phyloP scores from a whole-genome alignment of 352 stramenopile species.

The Pythium scleroteichum region DNA sequence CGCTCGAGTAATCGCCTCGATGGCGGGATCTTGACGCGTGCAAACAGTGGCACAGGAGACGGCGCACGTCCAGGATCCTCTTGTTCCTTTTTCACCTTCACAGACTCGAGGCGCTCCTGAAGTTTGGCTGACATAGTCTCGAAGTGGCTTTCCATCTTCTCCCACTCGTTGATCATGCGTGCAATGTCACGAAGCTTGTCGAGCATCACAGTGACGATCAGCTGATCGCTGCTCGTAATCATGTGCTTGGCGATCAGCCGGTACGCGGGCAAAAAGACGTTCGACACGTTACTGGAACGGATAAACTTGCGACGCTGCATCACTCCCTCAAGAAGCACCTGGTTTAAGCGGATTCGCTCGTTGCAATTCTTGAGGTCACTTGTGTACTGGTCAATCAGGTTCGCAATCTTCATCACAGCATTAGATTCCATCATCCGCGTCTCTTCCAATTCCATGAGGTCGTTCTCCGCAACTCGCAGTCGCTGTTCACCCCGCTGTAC shows the following conservation, averaged over 20 bases:
- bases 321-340: conserved; percentile 66
- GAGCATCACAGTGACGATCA: conserved; percentile 70
- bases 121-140: conserved; percentile 60
- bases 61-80: conserved; percentile 12
- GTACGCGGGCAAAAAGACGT: conserved; percentile 70
- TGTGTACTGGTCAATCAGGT: conserved; percentile 57
- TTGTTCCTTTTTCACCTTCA: conserved; percentile 37
- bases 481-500: conserved; percentile 58
- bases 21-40: conserved; percentile 59
- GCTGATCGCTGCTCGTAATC: conserved; percentile 65
- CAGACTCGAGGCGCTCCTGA: conserved; percentile 36
- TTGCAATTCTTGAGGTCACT: conserved; percentile 53
- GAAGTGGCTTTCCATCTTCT: conserved; percentile 73
- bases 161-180: conserved; percentile 68
- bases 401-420: conserved; percentile 49
- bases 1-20: conserved; percentile 68
- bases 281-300: conserved; percentile 58
- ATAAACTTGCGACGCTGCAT: conserved; percentile 67
- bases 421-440: conserved; percentile 39
- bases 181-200: conserved; percentile 68
- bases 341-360: conserved; percentile 52
- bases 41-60: conserved; percentile 46
- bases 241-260: conserved; percentile 67
- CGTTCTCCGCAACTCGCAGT: conserved; percentile 47
- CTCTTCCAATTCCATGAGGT: conserved; percentile 67